Conservation (phyloP, 2,329 filamentous ascomycete genomes). For the Furcasterigmium furcatum region DNA sequence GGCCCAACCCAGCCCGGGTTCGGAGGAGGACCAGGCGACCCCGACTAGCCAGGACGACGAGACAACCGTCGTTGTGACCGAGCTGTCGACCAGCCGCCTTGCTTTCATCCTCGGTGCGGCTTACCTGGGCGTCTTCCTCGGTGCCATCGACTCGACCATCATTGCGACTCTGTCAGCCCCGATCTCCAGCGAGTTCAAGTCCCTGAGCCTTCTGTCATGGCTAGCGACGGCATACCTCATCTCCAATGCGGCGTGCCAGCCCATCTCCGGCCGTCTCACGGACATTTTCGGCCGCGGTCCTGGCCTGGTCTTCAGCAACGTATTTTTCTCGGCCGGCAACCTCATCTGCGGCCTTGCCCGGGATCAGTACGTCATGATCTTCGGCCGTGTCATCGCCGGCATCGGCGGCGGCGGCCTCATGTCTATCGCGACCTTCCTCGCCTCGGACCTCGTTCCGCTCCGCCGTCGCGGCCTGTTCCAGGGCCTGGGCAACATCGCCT, state of each 20-base stretch:
- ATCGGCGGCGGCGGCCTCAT: conserved; percentile 79
- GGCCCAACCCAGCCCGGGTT: not conserved
- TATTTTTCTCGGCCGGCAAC: conserved; percentile 78
- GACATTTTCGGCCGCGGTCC: conserved; percentile 83
- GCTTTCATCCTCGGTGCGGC: conserved; percentile 51
- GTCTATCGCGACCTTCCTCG: conserved; percentile 70
- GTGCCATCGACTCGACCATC: conserved; percentile 72
- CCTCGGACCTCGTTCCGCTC: conserved; percentile 68
- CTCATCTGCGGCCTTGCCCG: conserved; percentile 75
- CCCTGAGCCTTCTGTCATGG: conserved; percentile 80
- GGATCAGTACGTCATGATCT: conserved; percentile 65
- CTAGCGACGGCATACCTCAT: conserved; percentile 85
- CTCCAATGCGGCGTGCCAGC: conserved; percentile 82
- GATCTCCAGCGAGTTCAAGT: conserved; percentile 80
- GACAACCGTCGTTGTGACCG: conserved; percentile 42
- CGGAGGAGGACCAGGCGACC: too few species aligned
- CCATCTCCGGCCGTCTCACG: conserved; percentile 79
- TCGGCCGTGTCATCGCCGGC: conserved; percentile 76
- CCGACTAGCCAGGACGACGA: conserved; percentile 32
- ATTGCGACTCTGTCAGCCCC: conserved; percentile 82
- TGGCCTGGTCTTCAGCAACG: conserved; percentile 74
- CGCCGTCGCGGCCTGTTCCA: conserved; percentile 76
- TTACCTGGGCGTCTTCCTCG: conserved; percentile 59
- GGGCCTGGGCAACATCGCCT: conserved; percentile 81
- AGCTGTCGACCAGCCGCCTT: conserved; percentile 45